Evolutionary conservation across 1,284 basidiomycete genomes (phyloP).

Genomic region (Pseudomicrostroma phylloplanum): DNA sequence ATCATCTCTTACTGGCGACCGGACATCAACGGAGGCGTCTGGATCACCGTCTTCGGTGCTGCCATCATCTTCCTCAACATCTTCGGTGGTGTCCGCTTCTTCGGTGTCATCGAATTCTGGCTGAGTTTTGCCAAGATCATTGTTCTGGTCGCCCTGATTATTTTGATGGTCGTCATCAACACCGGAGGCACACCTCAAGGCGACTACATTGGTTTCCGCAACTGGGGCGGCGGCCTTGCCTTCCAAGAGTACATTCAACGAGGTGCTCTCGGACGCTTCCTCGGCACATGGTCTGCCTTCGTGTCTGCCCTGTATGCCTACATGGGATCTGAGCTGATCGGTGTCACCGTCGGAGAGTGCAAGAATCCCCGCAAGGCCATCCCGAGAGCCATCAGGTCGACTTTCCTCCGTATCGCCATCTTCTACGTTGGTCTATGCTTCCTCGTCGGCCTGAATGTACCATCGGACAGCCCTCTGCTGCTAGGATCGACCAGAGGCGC

Average conservation of each 20-base stretch:
- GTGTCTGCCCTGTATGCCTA: constrained; percentile 57
- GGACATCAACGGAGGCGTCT: constrained; percentile 36
- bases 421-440: constrained; percentile 63
- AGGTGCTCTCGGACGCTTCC: constrained; percentile 42
- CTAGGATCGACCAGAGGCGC: constrained; percentile 14
- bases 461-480: constrained; percentile 25
- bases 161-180: constrained; percentile 14
- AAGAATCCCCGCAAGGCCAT: constrained; percentile 61
- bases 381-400: constrained; percentile 58
- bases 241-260: constrained; percentile 20
- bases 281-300: constrained; percentile 34
- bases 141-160: constrained; percentile 18
- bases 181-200: constrained; percentile 52
- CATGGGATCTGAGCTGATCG: constrained; percentile 59
- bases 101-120: constrained; percentile 62
- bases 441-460: constrained; percentile 40
- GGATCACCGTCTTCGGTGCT: constrained; percentile 17
- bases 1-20: constrained; percentile 21
- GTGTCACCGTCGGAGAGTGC: constrained; percentile 54
- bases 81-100: constrained; percentile 55
- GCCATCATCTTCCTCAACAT: constrained; percentile 50
- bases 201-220: constrained; percentile 20
- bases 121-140: constrained; percentile 27
- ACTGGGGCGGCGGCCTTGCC: constrained; percentile 16
- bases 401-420: constrained; percentile 60